Evolutionary conservation across 1,139 yeast genomes (phyloP).

Genomic region (Geotrichum phurueaensis): DNA sequence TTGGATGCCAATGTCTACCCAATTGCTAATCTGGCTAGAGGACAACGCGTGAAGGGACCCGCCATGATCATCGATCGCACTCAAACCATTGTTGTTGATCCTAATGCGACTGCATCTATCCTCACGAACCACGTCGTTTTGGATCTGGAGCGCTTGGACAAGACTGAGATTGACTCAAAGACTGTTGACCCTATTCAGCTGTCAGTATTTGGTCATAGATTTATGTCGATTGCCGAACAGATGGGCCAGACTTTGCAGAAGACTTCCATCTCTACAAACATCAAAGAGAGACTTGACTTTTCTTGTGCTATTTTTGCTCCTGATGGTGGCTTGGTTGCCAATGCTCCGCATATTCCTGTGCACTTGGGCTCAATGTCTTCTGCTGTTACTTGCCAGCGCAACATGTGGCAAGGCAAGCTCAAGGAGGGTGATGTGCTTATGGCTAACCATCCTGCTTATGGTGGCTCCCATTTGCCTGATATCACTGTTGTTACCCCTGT

Average conservation of each 20-base stretch:
- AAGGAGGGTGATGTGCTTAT: slow-evolving; percentile 69
- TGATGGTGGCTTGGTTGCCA: slow-evolving; percentile 72
- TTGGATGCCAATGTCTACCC: slow-evolving; percentile 47
- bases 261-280: slow-evolving; percentile 79
- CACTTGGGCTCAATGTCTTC: slow-evolving; percentile 85
- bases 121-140: slow-evolving; percentile 56
- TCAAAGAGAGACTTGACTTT: slow-evolving; percentile 76
- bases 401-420: slow-evolving; percentile 54
- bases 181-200: slow-evolving; percentile 60
- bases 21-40: slow-evolving; percentile 47
- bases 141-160: slow-evolving; percentile 27
- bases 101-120: slow-evolving; percentile 58
- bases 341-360: slow-evolving; percentile 85
- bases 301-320: slow-evolving; percentile 78
- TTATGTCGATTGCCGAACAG: slow-evolving; percentile 85
- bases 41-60: slow-evolving; percentile 62
- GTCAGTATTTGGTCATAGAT: slow-evolving; percentile 75
- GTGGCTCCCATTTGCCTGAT: slow-evolving; percentile 82
- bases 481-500: slow-evolving; percentile 74
- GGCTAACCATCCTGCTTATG: slow-evolving; percentile 73
- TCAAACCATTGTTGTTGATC: slow-evolving; percentile 78
- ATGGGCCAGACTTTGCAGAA: slow-evolving; percentile 79
- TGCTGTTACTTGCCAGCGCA: slow-evolving; percentile 65
- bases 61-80: slow-evolving; percentile 80
- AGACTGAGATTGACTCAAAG: slow-evolving; percentile 34